These are phyloP conservation scores for Herpetomonas tarakana DNA, from an alignment of 208 protist species.

Conservation along the genomic window DNA sequence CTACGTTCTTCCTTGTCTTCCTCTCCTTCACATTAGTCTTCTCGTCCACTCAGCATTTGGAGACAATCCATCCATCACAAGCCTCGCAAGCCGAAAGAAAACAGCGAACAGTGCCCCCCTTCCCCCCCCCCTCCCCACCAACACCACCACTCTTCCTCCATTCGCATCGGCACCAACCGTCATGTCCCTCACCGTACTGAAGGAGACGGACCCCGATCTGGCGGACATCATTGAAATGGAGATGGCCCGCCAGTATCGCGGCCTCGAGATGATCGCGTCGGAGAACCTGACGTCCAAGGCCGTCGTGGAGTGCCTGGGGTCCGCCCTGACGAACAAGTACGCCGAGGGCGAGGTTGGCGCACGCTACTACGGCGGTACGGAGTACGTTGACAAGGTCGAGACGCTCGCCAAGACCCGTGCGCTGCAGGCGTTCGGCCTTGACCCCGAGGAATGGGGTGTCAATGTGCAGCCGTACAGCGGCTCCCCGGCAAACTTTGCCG, in stretches of 20 bases:
- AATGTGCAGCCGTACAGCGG: constrained; percentile 99
- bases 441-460: constrained; percentile 96
- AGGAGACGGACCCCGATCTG: constrained; percentile 77
- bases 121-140: too few relatives aligned
- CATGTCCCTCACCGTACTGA: constrained; percentile 26
- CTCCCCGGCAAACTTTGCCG: constrained; percentile 98
- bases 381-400: constrained; percentile 98
- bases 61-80: too few relatives aligned
- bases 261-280: constrained; percentile 90
- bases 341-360: constrained; percentile 97
- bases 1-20: too few relatives aligned
- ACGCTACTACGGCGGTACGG: constrained; percentile 98
- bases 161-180: too few relatives aligned
- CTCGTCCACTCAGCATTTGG: too few relatives aligned
- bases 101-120: too few relatives aligned
- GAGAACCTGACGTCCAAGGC: constrained; percentile 99
- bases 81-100: too few relatives aligned
- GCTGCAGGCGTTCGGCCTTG: constrained; percentile 93
- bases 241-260: constrained; percentile 82
- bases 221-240: constrained; percentile 81
- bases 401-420: constrained; percentile 90
- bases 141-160: too few relatives aligned
- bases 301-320: constrained; percentile 97
- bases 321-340: constrained; percentile 99
- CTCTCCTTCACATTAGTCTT: too few relatives aligned